phyloP scores from a whole-genome alignment of 768 basidiomycete genomes.

The Lactifluus piperatus region DNA sequence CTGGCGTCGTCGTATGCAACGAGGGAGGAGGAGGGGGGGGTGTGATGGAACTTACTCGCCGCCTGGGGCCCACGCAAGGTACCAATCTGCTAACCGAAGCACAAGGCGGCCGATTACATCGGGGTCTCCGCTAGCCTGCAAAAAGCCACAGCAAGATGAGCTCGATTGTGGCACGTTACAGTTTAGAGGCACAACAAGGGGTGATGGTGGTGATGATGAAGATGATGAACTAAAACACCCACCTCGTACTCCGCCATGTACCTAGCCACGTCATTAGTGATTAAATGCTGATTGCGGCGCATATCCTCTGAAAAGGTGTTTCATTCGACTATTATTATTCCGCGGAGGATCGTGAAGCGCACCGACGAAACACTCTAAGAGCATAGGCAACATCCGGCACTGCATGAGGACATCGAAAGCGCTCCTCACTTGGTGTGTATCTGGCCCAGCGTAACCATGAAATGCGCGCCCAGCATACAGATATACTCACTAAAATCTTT shows the following conservation, averaged over 20 bases:
- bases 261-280: slow-evolving; percentile 49
- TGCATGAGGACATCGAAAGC: slow-evolving; percentile 54
- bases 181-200: too few species aligned
- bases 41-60: slow-evolving; percentile 40
- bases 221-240: slow-evolving; percentile 14
- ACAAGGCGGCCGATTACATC: slow-evolving; percentile 46
- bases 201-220: too few species aligned
- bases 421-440: slow-evolving; percentile 40
- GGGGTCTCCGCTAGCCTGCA: slow-evolving; percentile 39
- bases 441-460: slow-evolving; percentile 23
- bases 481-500: slow-evolving; percentile 26
- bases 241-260: slow-evolving; percentile 61
- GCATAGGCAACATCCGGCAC: slow-evolving; percentile 48
- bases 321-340: background rate
- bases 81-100: slow-evolving; percentile 60
- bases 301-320: slow-evolving; percentile 44
- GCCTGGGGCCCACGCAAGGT: slow-evolving; percentile 62
- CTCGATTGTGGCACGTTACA: too few species aligned
- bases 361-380: slow-evolving; percentile 71
- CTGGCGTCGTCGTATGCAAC: slow-evolving; percentile 9
- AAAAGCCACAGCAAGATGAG: too few species aligned
- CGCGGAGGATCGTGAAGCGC: background rate
- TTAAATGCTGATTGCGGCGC: slow-evolving; percentile 46
- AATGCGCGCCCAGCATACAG: background rate
- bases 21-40: background rate